These are phyloP conservation scores for Picea mariana DNA, from an alignment of 83 land plant genomes.

Conservation along the genomic window DNA sequence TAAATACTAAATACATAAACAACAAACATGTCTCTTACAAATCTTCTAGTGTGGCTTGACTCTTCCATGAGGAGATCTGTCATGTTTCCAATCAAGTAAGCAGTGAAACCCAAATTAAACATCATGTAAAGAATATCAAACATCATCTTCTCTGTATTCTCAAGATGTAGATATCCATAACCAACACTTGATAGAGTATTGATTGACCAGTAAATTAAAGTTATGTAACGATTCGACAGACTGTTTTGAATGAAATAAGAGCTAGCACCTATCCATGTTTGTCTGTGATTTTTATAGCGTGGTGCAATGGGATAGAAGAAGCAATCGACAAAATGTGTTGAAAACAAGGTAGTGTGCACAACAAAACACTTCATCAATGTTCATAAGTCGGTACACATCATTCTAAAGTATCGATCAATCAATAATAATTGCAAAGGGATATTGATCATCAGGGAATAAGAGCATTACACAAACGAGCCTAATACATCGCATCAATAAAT, in stretches of 20 bases:
- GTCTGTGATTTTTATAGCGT: too few relatives aligned
- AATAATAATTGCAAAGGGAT: too few relatives aligned
- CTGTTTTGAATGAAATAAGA: not conserved
- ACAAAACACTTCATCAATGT: not conserved
- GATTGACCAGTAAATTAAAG: too few relatives aligned
- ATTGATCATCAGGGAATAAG: too few relatives aligned
- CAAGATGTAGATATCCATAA: slow-evolving; percentile 74
- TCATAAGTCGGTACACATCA: too few relatives aligned
- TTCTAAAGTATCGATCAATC: too few relatives aligned
- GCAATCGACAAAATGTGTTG: too few relatives aligned
- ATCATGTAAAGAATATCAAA: slow-evolving; percentile 45
- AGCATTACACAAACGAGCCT: slow-evolving; percentile 58
- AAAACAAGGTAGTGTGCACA: not conserved
- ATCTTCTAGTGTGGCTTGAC: slow-evolving; percentile 61
- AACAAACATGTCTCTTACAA: slow-evolving; percentile 33
- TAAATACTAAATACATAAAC: too few relatives aligned
- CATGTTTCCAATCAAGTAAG: slow-evolving; percentile 79
- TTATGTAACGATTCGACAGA: too few relatives aligned
- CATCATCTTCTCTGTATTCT: slow-evolving; percentile 47
- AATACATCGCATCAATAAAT: not conserved
- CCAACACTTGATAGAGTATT: slow-evolving; percentile 23
- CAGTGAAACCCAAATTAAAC: slow-evolving; percentile 63
- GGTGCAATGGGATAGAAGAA: too few relatives aligned
- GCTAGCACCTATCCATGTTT: slow-evolving; percentile 42
- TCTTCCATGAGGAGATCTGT: slow-evolving; percentile 71